Conservation (phyloP, 352 stramenopile species). For the Blastocystis hominis region DNA sequence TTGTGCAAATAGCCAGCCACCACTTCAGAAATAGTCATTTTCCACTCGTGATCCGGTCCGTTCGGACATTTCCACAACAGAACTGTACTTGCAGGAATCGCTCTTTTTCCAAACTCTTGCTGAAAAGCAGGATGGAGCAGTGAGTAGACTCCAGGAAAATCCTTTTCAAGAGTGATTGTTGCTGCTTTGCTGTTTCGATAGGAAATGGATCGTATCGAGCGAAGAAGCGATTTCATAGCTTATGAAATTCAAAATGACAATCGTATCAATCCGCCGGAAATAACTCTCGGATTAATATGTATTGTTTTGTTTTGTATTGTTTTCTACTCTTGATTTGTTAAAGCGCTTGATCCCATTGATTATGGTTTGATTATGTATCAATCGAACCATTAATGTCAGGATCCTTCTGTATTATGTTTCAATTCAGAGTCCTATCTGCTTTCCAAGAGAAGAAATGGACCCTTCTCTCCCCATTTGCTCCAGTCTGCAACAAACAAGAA, state of each 20-base stretch:
- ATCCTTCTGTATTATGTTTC: no score
- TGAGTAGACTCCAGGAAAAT: not conserved
- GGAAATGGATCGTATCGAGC: not conserved
- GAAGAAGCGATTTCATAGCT: not conserved
- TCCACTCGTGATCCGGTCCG: conserved; percentile 12
- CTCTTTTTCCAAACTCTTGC: not conserved
- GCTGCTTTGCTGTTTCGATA: not conserved
- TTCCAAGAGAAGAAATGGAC: no score
- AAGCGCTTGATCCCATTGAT: no score
- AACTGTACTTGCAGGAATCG: not conserved
- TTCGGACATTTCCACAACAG: conserved; percentile 23
- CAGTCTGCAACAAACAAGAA: not conserved
- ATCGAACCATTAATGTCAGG: no score
- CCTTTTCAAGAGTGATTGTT: not conserved
- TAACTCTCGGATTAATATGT: no score
- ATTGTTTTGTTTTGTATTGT: no score
- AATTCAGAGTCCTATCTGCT: no score
- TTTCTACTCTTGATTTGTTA: no score
- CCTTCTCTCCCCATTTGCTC: no score
- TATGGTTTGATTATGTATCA: no score
- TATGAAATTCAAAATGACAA: not conserved
- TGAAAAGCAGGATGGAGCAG: not conserved
- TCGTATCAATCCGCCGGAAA: no score
- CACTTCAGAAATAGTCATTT: not conserved
- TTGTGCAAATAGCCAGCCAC: not conserved